Evolutionary conservation across 345 rosid species (phyloP).

Genomic region (Aegle marmelos): DNA sequence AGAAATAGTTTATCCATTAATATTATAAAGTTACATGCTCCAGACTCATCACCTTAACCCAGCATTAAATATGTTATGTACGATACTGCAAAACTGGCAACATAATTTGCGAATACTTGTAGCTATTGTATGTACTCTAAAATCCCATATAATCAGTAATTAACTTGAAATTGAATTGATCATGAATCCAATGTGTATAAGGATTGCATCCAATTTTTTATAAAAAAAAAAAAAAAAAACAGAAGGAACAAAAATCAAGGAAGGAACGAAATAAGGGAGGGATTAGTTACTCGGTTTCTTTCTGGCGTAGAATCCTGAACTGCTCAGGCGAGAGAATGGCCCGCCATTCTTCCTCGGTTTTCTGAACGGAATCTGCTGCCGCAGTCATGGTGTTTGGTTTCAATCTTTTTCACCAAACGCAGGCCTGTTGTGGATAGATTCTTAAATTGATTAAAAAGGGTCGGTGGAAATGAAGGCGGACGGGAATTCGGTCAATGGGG

Average conservation of each 20-base stretch:
- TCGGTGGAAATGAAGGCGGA: constrained; percentile 13
- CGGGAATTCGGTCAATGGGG: neutral
- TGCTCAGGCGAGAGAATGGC: constrained; percentile 64
- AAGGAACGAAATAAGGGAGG: neutral
- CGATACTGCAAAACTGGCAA: too few relatives aligned
- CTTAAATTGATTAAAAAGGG: neutral
- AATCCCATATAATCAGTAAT: too few relatives aligned
- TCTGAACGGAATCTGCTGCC: constrained; percentile 15
- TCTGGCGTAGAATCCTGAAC: constrained; percentile 61
- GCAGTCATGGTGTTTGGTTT: neutral
- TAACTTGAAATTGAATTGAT: neutral
- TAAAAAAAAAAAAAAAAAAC: neutral
- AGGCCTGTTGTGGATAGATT: neutral
- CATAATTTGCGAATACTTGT: too few relatives aligned
- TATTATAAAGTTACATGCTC: too few relatives aligned
- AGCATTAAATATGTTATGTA: too few relatives aligned
- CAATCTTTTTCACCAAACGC: neutral
- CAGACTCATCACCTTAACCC: too few relatives aligned
- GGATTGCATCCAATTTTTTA: neutral
- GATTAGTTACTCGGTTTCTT: constrained; percentile 60
- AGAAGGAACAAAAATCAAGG: too few relatives aligned
- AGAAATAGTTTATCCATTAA: too few relatives aligned
- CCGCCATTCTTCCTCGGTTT: constrained; percentile 64
- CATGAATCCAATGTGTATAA: neutral
- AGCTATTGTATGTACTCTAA: too few relatives aligned